Conservation (phyloP, 2,329 filamentous ascomycete genomes). For the Ascochyta pisi region DNA sequence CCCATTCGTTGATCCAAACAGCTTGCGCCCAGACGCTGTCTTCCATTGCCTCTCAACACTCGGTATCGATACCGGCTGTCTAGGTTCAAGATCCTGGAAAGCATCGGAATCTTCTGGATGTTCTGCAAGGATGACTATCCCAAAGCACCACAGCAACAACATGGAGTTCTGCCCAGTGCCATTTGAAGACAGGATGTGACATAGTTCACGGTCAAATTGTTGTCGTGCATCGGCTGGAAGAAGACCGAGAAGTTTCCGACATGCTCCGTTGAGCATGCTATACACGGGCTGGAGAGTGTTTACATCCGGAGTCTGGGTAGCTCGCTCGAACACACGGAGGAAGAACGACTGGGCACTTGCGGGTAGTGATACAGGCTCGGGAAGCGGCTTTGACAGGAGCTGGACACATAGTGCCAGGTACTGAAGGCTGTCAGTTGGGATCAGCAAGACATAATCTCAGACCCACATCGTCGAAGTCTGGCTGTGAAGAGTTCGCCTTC, state of each 20-base stretch:
- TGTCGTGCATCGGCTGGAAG: slow-evolving; percentile 30
- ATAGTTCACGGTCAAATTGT: slow-evolving; percentile 38
- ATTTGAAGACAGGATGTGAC: slow-evolving; percentile 36
- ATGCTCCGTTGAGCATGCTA: slow-evolving; percentile 47
- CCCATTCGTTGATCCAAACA: slow-evolving; percentile 36
- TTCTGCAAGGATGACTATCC: slow-evolving; percentile 40
- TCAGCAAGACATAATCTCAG: not conserved
- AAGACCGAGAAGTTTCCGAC: slow-evolving; percentile 35
- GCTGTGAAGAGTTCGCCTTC: slow-evolving; percentile 41
- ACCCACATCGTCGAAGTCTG: slow-evolving; percentile 42
- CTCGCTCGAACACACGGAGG: slow-evolving; percentile 39
- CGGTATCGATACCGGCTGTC: slow-evolving; percentile 11
- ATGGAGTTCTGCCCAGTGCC: slow-evolving; percentile 33
- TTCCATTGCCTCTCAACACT: slow-evolving; percentile 31
- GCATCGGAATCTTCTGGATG: slow-evolving; percentile 20
- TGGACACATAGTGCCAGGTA: slow-evolving; percentile 40
- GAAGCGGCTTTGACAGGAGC: slow-evolving; percentile 43
- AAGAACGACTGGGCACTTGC: slow-evolving; percentile 46
- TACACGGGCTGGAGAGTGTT: slow-evolving; percentile 39
- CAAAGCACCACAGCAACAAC: slow-evolving; percentile 43
- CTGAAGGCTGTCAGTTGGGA: slow-evolving; percentile 15
- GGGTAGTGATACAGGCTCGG: slow-evolving; percentile 38
- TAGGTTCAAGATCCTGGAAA: not conserved
- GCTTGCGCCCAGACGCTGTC: slow-evolving; percentile 39
- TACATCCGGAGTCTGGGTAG: slow-evolving; percentile 31